A percentile compares a stretch with the other conserved stretches of the same genome.
Conservation (phyloP, 768 basidiomycete genomes). For the Tricholoma furcatifolium region DNA sequence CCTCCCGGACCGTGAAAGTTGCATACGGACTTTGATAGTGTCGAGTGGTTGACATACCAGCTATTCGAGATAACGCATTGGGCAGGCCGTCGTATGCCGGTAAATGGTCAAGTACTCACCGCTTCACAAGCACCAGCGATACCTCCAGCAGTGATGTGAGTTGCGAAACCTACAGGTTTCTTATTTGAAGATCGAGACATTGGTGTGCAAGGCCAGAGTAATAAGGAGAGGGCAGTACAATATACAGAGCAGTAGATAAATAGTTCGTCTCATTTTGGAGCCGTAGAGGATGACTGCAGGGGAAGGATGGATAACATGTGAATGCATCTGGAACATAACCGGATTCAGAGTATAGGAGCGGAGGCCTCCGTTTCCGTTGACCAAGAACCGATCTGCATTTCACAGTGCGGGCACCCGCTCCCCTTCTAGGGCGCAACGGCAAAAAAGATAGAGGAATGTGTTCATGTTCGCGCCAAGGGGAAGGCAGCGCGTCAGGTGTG, state of each 20-base stretch:
- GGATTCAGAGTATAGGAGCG: slow-evolving; percentile 9
- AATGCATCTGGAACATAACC: slow-evolving; percentile 23
- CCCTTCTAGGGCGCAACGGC: slow-evolving; percentile 6
- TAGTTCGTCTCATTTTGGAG: background rate
- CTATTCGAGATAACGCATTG: slow-evolving; percentile 32
- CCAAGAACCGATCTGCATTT: slow-evolving; percentile 5
- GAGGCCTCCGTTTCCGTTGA: slow-evolving; percentile 11
- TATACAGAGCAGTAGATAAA: slow-evolving; percentile 6
- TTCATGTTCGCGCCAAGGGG: too few relatives aligned
- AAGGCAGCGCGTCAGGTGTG: too few relatives aligned
- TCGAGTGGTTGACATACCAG: slow-evolving; percentile 90
- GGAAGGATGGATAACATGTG: slow-evolving; percentile 18
- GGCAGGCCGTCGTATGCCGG: background rate
- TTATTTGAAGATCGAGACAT: slow-evolving; percentile 63
- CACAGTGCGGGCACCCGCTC: slow-evolving; percentile 18
- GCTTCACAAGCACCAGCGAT: slow-evolving; percentile 94
- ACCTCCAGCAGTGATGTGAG: slow-evolving; percentile 92
- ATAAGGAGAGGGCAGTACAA: slow-evolving; percentile 6
- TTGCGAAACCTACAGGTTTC: slow-evolving; percentile 82
- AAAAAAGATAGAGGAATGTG: too few relatives aligned
- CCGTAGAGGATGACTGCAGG: slow-evolving; percentile 6
- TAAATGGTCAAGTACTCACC: slow-evolving; percentile 38
- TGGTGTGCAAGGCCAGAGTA: slow-evolving; percentile 11
- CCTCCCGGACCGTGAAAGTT: slow-evolving; percentile 81
- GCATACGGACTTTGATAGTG: slow-evolving; percentile 99